These are phyloP conservation scores for Trametes polyzona DNA, from an alignment of 1,284 basidiomycete genomes.

Conservation along the genomic window DNA sequence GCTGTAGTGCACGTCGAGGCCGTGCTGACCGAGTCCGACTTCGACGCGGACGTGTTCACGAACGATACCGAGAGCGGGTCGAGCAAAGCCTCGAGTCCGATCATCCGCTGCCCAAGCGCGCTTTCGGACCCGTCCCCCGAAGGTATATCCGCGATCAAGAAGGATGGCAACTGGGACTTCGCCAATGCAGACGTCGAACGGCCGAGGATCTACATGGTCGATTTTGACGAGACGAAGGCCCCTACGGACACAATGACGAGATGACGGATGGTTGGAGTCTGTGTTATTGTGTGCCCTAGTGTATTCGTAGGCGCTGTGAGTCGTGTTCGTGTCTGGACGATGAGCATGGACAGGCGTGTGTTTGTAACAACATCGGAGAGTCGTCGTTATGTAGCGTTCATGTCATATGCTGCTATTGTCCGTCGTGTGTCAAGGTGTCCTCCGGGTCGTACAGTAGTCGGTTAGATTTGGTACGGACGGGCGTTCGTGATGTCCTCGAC, in stretches of 20 bases:
- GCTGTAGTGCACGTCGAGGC: constrained; percentile 49
- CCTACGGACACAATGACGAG: not conserved
- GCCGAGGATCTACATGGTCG: constrained; percentile 32
- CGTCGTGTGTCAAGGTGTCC: not conserved
- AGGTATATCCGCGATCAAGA: constrained; percentile 23
- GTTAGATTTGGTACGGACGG: constrained; percentile 13
- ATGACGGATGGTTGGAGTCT: no score
- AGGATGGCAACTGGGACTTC: constrained; percentile 33
- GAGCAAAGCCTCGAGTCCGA: constrained; percentile 30
- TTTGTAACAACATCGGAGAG: no score
- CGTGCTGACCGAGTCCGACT: constrained; percentile 45
- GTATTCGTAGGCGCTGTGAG: not conserved
- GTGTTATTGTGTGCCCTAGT: no score
- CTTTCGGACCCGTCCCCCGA: constrained; percentile 17
- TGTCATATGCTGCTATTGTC: not conserved
- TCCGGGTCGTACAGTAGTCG: not conserved
- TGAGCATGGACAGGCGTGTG: no score
- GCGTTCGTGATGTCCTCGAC: constrained; percentile 23
- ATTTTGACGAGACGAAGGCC: constrained; percentile 16
- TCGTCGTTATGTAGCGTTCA: not conserved
- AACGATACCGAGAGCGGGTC: constrained; percentile 25
- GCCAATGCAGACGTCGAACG: constrained; percentile 22
- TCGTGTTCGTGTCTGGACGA: not conserved
- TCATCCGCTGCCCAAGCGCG: constrained; percentile 16
- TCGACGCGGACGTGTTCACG: constrained; percentile 50